phyloP scores from a whole-genome alignment of 2,329 filamentous ascomycete genomes.

The Septoria petroselini region DNA sequence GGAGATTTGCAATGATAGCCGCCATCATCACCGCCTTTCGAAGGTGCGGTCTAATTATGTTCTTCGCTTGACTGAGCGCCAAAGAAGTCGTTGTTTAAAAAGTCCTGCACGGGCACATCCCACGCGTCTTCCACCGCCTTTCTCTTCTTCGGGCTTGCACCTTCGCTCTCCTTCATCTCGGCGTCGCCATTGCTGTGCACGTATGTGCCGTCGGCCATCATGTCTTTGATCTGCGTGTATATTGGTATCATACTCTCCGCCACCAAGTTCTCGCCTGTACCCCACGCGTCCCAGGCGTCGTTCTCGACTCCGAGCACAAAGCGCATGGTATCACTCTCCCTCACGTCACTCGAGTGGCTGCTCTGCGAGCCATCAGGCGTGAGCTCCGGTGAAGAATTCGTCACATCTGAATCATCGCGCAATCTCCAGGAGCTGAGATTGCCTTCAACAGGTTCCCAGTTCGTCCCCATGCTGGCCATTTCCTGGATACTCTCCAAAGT shows the following conservation, averaged over 20 bases:
- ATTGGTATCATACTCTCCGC: slow-evolving; percentile 25
- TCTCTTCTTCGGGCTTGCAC: slow-evolving; percentile 21
- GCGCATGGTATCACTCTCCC: slow-evolving; percentile 31
- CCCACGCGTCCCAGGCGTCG: slow-evolving; percentile 18
- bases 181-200: slow-evolving; percentile 7
- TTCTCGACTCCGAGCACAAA: slow-evolving; percentile 24
- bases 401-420: slow-evolving; percentile 3
- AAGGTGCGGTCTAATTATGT: background rate
- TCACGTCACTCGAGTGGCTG: slow-evolving; percentile 44
- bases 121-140: slow-evolving; percentile 22
- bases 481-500: slow-evolving; percentile 8
- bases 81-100: background rate
- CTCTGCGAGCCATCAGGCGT: slow-evolving; percentile 36
- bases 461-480: slow-evolving; percentile 1
- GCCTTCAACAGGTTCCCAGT: slow-evolving; percentile 5
- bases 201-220: slow-evolving; percentile 22
- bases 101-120: slow-evolving; percentile 19
- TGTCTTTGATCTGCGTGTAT: slow-evolving; percentile 25
- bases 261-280: slow-evolving; percentile 19
- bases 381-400: slow-evolving; percentile 26
- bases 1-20: too few species aligned
- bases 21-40: too few species aligned
- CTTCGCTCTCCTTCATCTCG: slow-evolving; percentile 6
- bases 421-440: slow-evolving; percentile 12
- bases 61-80: background rate